Evolutionary conservation across 2,329 filamentous ascomycete genomes (phyloP).

Genomic region (Chrysoporthe austroafricana): DNA sequence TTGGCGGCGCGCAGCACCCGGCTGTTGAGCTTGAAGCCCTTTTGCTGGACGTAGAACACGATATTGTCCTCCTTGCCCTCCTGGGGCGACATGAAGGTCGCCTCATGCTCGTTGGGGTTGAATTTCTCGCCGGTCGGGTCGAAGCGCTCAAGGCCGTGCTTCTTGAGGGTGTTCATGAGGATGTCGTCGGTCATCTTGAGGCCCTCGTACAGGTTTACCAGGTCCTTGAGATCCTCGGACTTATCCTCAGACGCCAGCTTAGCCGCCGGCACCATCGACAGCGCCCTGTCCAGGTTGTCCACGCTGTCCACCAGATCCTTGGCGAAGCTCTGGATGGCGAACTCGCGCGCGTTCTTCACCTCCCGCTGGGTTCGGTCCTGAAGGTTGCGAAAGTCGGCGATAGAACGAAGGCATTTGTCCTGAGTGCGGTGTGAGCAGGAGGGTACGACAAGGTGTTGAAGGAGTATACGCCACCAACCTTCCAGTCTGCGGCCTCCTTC

Average conservation of each 20-base stretch:
- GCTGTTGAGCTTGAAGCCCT: conserved; percentile 94
- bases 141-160: conserved; percentile 91
- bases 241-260: conserved; percentile 63
- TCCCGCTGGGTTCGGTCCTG: conserved; percentile 94
- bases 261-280: conserved; percentile 75
- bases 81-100: conserved; percentile 90
- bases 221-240: conserved; percentile 66
- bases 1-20: conserved; percentile 88
- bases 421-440: conserved; percentile 42
- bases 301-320: conserved; percentile 93
- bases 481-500: conserved; percentile 70
- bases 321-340: conserved; percentile 94
- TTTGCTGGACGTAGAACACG: conserved; percentile 91
- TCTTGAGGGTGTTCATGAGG: conserved; percentile 84
- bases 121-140: conserved; percentile 85
- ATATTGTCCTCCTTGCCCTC: conserved; percentile 86
- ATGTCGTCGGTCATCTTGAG: conserved; percentile 94
- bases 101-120: conserved; percentile 95
- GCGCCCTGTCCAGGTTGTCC: conserved; percentile 95
- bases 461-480: conserved; percentile 61
- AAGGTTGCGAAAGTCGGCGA: conserved; percentile 97
- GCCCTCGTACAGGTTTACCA: conserved; percentile 81
- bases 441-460: background rate
- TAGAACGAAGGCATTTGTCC: conserved; percentile 93
- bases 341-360: conserved; percentile 83